Conservation (phyloP, 352 stramenopile genomes). For the Globisporangium barbulae region DNA sequence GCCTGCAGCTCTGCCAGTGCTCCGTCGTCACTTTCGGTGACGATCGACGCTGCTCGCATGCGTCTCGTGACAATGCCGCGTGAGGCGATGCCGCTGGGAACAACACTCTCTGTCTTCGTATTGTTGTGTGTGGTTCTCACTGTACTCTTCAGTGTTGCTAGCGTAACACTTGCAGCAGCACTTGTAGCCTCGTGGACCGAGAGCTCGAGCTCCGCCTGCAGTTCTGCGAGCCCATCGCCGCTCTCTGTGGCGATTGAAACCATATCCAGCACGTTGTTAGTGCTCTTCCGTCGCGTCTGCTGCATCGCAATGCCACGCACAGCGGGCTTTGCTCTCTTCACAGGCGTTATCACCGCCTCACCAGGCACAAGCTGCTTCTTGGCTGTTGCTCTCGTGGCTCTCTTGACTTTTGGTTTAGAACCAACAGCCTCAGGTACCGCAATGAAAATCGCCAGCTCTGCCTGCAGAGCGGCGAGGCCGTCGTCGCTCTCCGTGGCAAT, state of each 20-base stretch:
- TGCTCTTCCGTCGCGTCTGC: background rate
- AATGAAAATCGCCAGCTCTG: slow-evolving; percentile 9
- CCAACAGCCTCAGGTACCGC: slow-evolving; percentile 4
- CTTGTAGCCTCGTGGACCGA: slow-evolving; percentile 2
- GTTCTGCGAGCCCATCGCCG: slow-evolving; percentile 28
- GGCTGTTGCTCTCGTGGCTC: background rate
- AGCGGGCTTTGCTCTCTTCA: background rate
- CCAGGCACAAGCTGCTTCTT: background rate
- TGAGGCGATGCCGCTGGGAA: slow-evolving; percentile 8
- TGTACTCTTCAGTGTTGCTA: background rate
- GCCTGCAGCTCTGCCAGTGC: slow-evolving; percentile 9
- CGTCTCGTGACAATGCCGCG: slow-evolving; percentile 4
- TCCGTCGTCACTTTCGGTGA: slow-evolving; percentile 4
- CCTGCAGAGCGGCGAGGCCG: slow-evolving; percentile 11
- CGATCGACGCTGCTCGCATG: slow-evolving; percentile 8
- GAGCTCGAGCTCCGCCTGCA: slow-evolving; percentile 28
- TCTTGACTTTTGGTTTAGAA: background rate
- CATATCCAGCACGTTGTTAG: slow-evolving; percentile 7
- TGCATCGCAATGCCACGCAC: background rate
- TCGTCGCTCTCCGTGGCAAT: slow-evolving; percentile 12
- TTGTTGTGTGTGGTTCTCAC: background rate
- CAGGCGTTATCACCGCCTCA: background rate
- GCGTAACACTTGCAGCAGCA: background rate
- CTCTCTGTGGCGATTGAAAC: slow-evolving; percentile 25
- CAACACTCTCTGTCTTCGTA: background rate